Percentiles rank a stretch among this genome's conserved stretches.
These are phyloP conservation scores for Gigaspora rosea DNA, from an alignment of 192 early-diverging fungal species.

Conservation along the genomic window DNA sequence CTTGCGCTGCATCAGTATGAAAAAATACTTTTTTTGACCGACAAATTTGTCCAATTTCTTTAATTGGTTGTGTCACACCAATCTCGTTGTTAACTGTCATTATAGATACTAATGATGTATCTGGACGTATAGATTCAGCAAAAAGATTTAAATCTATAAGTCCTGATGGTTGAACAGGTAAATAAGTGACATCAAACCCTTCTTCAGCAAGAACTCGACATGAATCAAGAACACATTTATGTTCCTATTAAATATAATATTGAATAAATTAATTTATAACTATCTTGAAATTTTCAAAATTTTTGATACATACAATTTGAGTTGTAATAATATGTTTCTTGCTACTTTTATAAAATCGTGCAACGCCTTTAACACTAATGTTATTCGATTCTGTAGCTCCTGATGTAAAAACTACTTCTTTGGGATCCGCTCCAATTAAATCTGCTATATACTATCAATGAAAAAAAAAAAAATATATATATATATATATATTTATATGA, in stretches of 20 bases:
- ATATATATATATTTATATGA: conserved; percentile 8
- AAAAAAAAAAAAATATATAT: conserved; percentile 21
- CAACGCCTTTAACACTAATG: conserved; percentile 90
- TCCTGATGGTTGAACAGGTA: conserved; percentile 85
- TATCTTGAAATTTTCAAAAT: no score
- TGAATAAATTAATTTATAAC: no score
- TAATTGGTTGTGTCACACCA: conserved; percentile 92
- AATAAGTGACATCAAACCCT: conserved; percentile 93
- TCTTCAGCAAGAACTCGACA: conserved; percentile 95
- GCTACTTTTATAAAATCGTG: conserved; percentile 89
- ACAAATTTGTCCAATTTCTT: conserved; percentile 88
- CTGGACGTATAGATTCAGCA: conserved; percentile 82
- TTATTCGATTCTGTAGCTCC: conserved; percentile 99
- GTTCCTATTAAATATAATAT: conserved; percentile 60
- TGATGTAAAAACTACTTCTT: conserved; percentile 95
- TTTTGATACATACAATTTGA: conserved; percentile 64
- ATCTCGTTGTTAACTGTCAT: conserved; percentile 99
- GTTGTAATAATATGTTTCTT: conserved; percentile 97
- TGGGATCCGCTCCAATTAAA: conserved; percentile 90
- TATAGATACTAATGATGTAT: conserved; percentile 88
- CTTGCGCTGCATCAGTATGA: conserved; percentile 97
- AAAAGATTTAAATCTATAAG: conserved; percentile 80
- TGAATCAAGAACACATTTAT: conserved; percentile 97
- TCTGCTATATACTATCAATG: conserved; percentile 71
- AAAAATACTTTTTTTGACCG: conserved; percentile 89